Percentiles rank a stretch among this genome's conserved stretches.
phyloP scores from a whole-genome alignment of 257 asterid species.

The Nyctanthes arbortristis region DNA sequence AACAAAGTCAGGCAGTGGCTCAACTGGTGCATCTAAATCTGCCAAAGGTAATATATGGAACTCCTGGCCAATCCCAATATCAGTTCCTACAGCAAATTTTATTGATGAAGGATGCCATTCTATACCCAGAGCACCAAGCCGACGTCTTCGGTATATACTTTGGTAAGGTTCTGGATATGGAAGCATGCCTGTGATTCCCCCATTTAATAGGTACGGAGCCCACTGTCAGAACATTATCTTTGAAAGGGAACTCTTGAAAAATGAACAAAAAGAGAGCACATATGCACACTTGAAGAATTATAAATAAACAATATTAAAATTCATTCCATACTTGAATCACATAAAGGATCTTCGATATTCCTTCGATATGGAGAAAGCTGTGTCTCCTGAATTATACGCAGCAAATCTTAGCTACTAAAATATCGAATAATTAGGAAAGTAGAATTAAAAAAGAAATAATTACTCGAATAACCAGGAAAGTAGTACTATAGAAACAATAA shows the following conservation, averaged over 20 bases:
- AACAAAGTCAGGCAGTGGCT: conserved; percentile 77
- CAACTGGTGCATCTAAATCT: conserved; percentile 72
- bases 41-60: conserved; percentile 78
- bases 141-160: conserved; percentile 79
- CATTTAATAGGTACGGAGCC: conserved; percentile 21
- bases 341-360: conserved; percentile 82
- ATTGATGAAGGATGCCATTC: conserved; percentile 94
- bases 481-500: no score
- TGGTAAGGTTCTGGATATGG: conserved; percentile 99
- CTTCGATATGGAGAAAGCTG: conserved; percentile 77
- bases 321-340: conserved; percentile 81
- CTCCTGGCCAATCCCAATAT: conserved; percentile 74
- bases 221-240: conserved; percentile 23
- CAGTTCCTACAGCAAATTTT: conserved; percentile 88
- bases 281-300: not conserved
- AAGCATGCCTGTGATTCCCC: conserved; percentile 72
- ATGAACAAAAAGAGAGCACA: conserved; percentile 8
- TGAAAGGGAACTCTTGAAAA: conserved; percentile 18
- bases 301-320: conserved; percentile 19
- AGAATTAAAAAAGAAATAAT: no score
- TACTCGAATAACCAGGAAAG: no score
- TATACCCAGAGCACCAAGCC: conserved; percentile 82
- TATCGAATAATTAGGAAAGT: conserved; percentile 25
- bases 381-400: conserved; percentile 77
- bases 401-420: conserved; percentile 20